Conservation (phyloP, 2,329 filamentous ascomycete genomes). For the Helminthosporium solani region DNA sequence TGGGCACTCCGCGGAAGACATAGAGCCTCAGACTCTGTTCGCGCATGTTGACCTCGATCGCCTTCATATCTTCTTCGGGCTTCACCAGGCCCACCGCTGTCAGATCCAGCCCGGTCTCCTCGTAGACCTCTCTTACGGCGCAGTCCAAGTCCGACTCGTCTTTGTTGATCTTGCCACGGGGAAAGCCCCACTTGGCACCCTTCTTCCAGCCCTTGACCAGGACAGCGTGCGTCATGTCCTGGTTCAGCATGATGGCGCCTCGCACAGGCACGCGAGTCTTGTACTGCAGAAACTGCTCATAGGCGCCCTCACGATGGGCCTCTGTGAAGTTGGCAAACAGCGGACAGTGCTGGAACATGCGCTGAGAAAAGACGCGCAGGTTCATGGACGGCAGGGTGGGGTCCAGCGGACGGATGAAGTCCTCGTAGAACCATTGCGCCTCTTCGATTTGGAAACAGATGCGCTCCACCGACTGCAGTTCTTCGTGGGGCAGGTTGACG, state of each 20-base stretch:
- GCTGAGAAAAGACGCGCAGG: conserved; percentile 80
- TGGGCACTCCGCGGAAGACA: conserved; percentile 84
- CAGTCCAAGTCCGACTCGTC: conserved; percentile 93
- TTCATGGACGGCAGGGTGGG: conserved; percentile 81
- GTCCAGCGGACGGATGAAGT: conserved; percentile 92
- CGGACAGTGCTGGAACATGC: conserved; percentile 93
- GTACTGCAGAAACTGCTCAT: conserved; percentile 89
- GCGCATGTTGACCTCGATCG: conserved; percentile 83
- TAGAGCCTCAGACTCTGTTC: conserved; percentile 93
- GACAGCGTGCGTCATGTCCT: conserved; percentile 90
- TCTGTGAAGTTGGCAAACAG: conserved; percentile 78
- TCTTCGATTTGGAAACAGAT: conserved; percentile 99
- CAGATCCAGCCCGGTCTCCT: conserved; percentile 92
- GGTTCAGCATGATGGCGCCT: conserved; percentile 88
- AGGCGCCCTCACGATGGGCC: conserved; percentile 77
- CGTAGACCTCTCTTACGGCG: conserved; percentile 89
- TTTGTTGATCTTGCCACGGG: conserved; percentile 96
- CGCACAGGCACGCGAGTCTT: conserved; percentile 93
- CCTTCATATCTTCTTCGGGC: conserved; percentile 68
- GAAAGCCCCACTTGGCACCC: conserved; percentile 93
- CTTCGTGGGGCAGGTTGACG: conserved; percentile 90
- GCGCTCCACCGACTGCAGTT: conserved; percentile 83
- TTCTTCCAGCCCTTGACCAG: conserved; percentile 99
- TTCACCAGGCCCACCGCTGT: conserved; percentile 73
- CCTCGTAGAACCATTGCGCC: conserved; percentile 99